Evolutionary conservation across 2,329 filamentous ascomycete species (phyloP).

Genomic region (Fusarium concolor): DNA sequence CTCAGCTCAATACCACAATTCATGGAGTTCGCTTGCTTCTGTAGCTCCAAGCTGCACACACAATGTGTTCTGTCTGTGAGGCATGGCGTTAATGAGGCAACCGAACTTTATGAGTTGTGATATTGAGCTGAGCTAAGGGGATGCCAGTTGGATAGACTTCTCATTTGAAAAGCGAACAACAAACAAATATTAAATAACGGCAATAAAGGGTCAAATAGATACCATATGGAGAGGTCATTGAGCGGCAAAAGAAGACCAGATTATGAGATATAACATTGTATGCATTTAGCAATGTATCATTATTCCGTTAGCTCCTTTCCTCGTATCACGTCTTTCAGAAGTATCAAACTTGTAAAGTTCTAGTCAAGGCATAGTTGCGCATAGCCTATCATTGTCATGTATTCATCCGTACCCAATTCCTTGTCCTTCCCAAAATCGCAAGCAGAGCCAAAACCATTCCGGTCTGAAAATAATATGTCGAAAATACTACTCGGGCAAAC

Average conservation of each 20-base stretch:
- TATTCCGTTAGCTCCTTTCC: not conserved
- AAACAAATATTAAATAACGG: not conserved
- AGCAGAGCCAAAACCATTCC: slow-evolving; percentile 11
- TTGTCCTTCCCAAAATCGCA: slow-evolving; percentile 8
- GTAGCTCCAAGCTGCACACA: no score
- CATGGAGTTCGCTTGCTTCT: no score
- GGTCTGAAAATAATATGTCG: not conserved
- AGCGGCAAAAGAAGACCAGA: slow-evolving; percentile 1
- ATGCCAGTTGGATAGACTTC: no score
- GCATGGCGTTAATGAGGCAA: no score
- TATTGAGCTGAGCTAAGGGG: no score
- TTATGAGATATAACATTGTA: slow-evolving; percentile 13
- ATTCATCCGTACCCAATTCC: slow-evolving; percentile 10
- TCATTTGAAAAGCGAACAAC: no score
- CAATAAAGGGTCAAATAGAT: not conserved
- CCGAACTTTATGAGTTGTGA: no score
- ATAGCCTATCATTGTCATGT: not conserved
- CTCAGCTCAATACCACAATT: no score
- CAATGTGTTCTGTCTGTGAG: no score
- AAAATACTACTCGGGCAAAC: not conserved
- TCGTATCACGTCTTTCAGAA: not conserved
- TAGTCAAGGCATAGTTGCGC: not conserved
- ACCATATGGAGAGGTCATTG: not conserved
- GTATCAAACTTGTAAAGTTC: not conserved
- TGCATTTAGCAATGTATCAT: slow-evolving; percentile 4